Evolutionary conservation across 441 rosid genomes (phyloP).

Genomic region (Aleurites moluccanus): DNA sequence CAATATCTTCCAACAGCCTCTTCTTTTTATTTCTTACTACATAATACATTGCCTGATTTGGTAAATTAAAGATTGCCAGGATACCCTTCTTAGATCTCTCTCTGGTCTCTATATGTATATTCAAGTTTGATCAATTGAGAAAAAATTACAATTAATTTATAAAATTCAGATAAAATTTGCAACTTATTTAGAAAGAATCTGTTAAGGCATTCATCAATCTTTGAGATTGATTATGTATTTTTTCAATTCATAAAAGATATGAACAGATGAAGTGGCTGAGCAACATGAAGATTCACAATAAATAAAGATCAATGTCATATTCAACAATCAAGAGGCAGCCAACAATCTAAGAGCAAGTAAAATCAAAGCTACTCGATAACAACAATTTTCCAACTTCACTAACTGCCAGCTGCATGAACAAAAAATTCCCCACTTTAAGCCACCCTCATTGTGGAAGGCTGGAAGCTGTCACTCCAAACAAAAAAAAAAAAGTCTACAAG

Average conservation of each 20-base stretch:
- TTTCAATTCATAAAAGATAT: not conserved
- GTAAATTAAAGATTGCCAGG: not conserved
- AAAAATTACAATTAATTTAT: too few species aligned
- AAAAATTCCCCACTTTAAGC: slow-evolving; percentile 17
- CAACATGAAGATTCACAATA: not conserved
- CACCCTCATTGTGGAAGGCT: not conserved
- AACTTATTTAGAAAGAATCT: too few species aligned
- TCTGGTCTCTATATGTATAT: too few species aligned
- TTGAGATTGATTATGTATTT: not conserved
- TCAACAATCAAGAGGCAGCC: not conserved
- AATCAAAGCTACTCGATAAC: not conserved
- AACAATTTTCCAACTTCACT: not conserved
- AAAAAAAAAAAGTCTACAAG: not conserved
- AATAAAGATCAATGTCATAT: not conserved
- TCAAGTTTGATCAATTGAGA: too few species aligned
- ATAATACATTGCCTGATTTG: not conserved
- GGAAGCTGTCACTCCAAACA: not conserved
- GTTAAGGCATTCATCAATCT: not conserved
- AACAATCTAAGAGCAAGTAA: not conserved
- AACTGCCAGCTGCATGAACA: not conserved
- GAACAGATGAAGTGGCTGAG: not conserved
- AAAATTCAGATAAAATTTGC: too few species aligned
- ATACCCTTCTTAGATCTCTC: too few species aligned
- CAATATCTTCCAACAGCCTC: not conserved
- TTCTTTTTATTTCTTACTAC: not conserved